Conservation (phyloP, 1,284 basidiomycete species). For the Takashimella tepidaria region DNA sequence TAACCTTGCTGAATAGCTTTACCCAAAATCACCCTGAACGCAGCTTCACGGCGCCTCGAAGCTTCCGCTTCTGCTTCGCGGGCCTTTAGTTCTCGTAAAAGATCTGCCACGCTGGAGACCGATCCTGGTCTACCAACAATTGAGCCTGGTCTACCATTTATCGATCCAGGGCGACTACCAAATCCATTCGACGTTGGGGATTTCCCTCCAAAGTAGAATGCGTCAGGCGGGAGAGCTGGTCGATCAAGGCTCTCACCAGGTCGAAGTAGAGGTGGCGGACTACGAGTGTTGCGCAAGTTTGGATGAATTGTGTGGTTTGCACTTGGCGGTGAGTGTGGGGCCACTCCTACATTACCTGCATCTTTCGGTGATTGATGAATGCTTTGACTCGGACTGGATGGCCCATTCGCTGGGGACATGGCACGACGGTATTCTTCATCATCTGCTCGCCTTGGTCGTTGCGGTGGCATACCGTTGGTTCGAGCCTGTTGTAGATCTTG, state of each 20-base stretch:
- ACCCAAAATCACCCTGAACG: slow-evolving; percentile 77
- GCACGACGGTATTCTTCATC: slow-evolving; percentile 53
- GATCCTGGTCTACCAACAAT: slow-evolving; percentile 43
- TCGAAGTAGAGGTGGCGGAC: slow-evolving; percentile 35
- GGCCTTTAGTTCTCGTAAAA: slow-evolving; percentile 68
- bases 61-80: slow-evolving; percentile 76
- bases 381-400: slow-evolving; percentile 18
- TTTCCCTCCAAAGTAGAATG: slow-evolving; percentile 56
- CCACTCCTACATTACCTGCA: slow-evolving; percentile 14
- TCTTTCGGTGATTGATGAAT: slow-evolving; percentile 14
- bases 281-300: slow-evolving; percentile 25
- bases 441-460: slow-evolving; percentile 62
- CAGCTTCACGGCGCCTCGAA: slow-evolving; percentile 70
- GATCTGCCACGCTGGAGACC: slow-evolving; percentile 61
- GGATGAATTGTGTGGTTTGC: slow-evolving; percentile 19
- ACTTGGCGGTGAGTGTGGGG: slow-evolving; percentile 22
- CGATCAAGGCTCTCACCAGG: slow-evolving; percentile 29
- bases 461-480: slow-evolving; percentile 51
- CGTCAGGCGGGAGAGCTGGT: slow-evolving; percentile 52
- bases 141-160: slow-evolving; percentile 11
- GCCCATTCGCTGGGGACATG: slow-evolving; percentile 51
- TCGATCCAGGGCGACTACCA: slow-evolving; percentile 20
- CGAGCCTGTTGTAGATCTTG: slow-evolving; percentile 7
- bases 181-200: slow-evolving; percentile 59
- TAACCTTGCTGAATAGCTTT: slow-evolving; percentile 79